Evolutionary conservation across 805 yeast species (phyloP).

Genomic region (Wickerhamiella domercqiae): DNA sequence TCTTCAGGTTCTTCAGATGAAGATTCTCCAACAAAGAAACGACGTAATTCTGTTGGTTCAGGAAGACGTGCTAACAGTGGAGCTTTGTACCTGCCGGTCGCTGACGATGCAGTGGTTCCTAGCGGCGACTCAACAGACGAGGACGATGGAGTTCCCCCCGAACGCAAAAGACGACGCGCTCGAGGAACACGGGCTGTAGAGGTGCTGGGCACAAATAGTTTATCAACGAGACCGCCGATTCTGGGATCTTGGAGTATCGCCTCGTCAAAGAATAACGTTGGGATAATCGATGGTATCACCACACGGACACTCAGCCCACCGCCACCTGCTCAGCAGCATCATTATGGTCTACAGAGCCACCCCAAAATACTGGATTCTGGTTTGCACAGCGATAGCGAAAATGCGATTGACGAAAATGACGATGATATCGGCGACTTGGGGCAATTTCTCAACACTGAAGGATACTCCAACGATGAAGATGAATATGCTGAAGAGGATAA

Average conservation of each 20-base stretch:
- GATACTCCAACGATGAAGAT: slow-evolving; percentile 50
- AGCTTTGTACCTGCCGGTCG: no score
- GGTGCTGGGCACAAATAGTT: slow-evolving; percentile 72
- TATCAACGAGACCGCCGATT: slow-evolving; percentile 79
- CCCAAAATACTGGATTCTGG: not conserved
- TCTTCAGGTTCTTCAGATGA: slow-evolving; percentile 25
- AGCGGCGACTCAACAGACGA: slow-evolving; percentile 92
- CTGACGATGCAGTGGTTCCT: slow-evolving; percentile 4
- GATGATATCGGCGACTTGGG: slow-evolving; percentile 31
- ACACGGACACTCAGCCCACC: slow-evolving; percentile 64
- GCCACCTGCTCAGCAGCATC: slow-evolving; percentile 1
- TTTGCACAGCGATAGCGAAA: slow-evolving; percentile 14
- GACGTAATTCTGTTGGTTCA: not conserved
- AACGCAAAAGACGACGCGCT: slow-evolving; percentile 30
- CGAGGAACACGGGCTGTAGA: slow-evolving; percentile 79
- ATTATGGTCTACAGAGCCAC: not conserved
- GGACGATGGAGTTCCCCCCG: slow-evolving; percentile 67
- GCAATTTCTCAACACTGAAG: slow-evolving; percentile 78
- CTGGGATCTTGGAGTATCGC: slow-evolving; percentile 68
- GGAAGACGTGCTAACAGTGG: no score
- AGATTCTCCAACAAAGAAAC: slow-evolving; percentile 3
- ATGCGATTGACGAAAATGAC: slow-evolving; percentile 19
- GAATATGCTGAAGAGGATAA: slow-evolving; percentile 26
- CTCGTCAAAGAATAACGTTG: slow-evolving; percentile 61
- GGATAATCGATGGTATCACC: slow-evolving; percentile 86